These are phyloP conservation scores for Xerophyta viscosa DNA, from an alignment of 106 monocot species.

Conservation along the genomic window DNA sequence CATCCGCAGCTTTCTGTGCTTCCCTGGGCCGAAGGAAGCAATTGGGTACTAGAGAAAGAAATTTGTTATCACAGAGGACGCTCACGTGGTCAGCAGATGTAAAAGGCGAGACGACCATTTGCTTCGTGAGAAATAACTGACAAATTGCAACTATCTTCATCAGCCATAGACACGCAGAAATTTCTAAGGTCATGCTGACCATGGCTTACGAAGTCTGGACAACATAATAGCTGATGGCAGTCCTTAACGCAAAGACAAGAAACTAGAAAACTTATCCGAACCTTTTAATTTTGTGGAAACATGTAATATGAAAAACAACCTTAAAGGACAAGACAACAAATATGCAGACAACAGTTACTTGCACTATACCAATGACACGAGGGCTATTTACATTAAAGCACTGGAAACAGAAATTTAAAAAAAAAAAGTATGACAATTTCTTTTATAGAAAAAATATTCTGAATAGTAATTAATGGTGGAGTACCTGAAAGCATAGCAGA, in stretches of 20 bases:
- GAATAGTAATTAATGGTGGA: too few species aligned
- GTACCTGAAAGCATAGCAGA: slow-evolving; percentile 1
- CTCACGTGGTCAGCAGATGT: slow-evolving; percentile 73
- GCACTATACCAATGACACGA: too few species aligned
- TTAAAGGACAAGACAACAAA: too few species aligned
- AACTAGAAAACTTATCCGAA: too few species aligned
- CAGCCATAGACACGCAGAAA: slow-evolving; percentile 10
- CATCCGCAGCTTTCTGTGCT: background rate
- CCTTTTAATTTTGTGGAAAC: too few species aligned
- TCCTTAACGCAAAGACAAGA: too few species aligned
- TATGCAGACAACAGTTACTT: too few species aligned
- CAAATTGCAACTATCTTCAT: slow-evolving; percentile 31
- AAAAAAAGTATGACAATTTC: too few species aligned
- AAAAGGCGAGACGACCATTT: slow-evolving; percentile 60
- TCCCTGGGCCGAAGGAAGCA: background rate
- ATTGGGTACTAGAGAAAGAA: slow-evolving; percentile 24
- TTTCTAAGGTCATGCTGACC: slow-evolving; percentile 11
- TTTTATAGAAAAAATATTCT: too few species aligned
- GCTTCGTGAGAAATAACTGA: slow-evolving; percentile 50
- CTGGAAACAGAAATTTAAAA: too few species aligned
- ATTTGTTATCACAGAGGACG: slow-evolving; percentile 61
- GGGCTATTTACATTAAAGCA: too few species aligned
- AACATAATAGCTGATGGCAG: slow-evolving; percentile 20
- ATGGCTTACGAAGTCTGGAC: slow-evolving; percentile 11
- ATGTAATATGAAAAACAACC: too few species aligned